Conservation (phyloP, 768 basidiomycete species). For the Cytidiella melzeri region DNA sequence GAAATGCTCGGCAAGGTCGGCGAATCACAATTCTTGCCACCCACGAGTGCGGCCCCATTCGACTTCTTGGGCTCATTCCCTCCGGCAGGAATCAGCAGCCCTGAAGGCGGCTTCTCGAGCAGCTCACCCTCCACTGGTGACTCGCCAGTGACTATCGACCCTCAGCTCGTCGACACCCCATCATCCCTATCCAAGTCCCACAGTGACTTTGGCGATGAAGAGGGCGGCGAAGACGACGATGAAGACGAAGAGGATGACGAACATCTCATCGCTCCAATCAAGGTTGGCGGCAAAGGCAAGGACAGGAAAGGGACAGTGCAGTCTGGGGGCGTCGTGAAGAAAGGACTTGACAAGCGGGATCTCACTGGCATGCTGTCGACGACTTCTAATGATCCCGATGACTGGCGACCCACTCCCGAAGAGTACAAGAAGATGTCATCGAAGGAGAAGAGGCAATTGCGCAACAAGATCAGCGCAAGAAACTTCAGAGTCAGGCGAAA, state of each 20-base stretch:
- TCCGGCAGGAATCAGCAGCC: constrained; percentile 22
- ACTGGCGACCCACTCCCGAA: constrained; percentile 85
- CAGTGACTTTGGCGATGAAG: constrained; percentile 37
- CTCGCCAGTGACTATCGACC: constrained; percentile 52
- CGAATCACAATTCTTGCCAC: constrained; percentile 19
- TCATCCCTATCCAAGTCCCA: constrained; percentile 33
- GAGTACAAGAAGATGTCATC: constrained; percentile 93
- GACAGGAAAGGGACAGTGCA: constrained; percentile 56
- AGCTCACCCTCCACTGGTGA: constrained; percentile 13
- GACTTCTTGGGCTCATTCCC: constrained; percentile 36
- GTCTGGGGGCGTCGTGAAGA: constrained; percentile 70
- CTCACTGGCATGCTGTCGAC: constrained; percentile 26
- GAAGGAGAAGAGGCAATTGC: constrained; percentile 92
- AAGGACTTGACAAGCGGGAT: constrained; percentile 32
- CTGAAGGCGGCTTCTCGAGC: constrained; percentile 17
- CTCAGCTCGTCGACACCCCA: constrained; percentile 69
- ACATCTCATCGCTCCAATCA: constrained; percentile 43
- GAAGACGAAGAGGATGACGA: constrained; percentile 28
- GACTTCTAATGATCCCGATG: constrained; percentile 44
- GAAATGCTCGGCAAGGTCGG: constrained; percentile 25
- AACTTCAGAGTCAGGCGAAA: constrained; percentile 95
- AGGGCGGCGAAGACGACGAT: constrained; percentile 29
- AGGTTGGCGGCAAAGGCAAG: constrained; percentile 41
- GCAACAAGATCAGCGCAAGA: constrained; percentile 95
- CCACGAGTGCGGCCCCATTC: constrained; percentile 23